phyloP scores from a whole-genome alignment of 2,329 filamentous ascomycete genomes.

The Verticillium nonalfalfae region DNA sequence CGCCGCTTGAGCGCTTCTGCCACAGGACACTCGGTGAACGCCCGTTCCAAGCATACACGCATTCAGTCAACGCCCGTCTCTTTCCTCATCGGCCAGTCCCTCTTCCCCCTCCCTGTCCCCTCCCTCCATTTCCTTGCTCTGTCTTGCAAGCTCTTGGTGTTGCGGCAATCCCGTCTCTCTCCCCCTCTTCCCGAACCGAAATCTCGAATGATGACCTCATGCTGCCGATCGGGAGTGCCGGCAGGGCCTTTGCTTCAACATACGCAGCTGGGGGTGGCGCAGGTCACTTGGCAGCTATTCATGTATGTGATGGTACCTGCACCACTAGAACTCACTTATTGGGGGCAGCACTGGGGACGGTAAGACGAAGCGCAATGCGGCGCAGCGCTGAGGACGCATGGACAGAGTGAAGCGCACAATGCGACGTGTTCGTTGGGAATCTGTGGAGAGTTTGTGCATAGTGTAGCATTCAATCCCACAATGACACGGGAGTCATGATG shows the following conservation, averaged over 20 bases:
- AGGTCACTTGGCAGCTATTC: not conserved
- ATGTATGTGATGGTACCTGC: no score
- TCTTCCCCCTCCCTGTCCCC: not conserved
- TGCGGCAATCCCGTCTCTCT: not conserved
- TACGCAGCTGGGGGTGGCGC: not conserved
- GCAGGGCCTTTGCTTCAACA: not conserved
- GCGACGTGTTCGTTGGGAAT: not conserved
- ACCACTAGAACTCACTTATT: no score
- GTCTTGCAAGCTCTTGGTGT: no score
- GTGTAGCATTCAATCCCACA: no score
- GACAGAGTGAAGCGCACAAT: no score
- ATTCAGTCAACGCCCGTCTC: not conserved
- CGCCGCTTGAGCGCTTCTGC: not conserved
- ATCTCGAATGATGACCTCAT: not conserved
- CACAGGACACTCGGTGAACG: not conserved
- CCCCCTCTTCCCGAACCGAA: not conserved
- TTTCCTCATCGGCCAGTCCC: not conserved
- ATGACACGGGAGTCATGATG: not conserved
- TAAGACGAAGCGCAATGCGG: no score
- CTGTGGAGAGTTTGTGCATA: not conserved
- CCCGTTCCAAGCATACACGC: not conserved
- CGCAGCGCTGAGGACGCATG: no score
- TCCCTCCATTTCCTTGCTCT: no score
- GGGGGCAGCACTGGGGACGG: no score
- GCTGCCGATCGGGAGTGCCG: not conserved